Conservation (phyloP, 768 basidiomycete species). For the Mycena epipterygia region DNA sequence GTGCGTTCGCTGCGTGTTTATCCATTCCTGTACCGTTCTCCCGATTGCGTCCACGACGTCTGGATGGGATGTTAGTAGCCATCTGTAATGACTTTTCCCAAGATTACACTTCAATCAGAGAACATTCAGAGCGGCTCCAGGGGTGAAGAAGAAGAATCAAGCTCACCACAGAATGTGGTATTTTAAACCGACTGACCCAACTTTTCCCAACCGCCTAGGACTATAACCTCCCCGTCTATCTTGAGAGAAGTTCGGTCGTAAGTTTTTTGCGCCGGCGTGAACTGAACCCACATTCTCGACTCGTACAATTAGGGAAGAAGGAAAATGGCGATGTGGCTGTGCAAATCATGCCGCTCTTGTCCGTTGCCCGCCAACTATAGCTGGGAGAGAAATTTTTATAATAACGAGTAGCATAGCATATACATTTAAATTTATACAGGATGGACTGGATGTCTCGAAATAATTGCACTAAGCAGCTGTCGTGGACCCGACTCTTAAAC, state of each 20-base stretch:
- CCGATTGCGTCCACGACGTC: constrained; percentile 24
- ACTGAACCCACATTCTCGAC: constrained; percentile 13
- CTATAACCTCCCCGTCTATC: not conserved
- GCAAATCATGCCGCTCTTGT: too few species aligned
- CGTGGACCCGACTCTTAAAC: too few species aligned
- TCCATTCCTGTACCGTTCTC: constrained; percentile 19
- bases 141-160: not conserved
- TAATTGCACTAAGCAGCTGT: not conserved
- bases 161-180: constrained; percentile 28
- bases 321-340: not conserved
- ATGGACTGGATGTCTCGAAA: too few species aligned
- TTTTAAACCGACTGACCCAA: constrained; percentile 5
- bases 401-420: not conserved
- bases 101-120: constrained; percentile 16
- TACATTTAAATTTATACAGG: too few species aligned
- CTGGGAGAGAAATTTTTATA: not conserved
- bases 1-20: not conserved
- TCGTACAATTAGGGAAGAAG: not conserved
- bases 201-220: not conserved
- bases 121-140: not conserved
- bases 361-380: not conserved
- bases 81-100: constrained; percentile 15
- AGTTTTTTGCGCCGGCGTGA: not conserved
- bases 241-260: not conserved
- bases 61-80: constrained; percentile 29